These are phyloP conservation scores for Xylaria sp. DNA, from an alignment of 2,329 filamentous ascomycete species.

Conservation along the genomic window DNA sequence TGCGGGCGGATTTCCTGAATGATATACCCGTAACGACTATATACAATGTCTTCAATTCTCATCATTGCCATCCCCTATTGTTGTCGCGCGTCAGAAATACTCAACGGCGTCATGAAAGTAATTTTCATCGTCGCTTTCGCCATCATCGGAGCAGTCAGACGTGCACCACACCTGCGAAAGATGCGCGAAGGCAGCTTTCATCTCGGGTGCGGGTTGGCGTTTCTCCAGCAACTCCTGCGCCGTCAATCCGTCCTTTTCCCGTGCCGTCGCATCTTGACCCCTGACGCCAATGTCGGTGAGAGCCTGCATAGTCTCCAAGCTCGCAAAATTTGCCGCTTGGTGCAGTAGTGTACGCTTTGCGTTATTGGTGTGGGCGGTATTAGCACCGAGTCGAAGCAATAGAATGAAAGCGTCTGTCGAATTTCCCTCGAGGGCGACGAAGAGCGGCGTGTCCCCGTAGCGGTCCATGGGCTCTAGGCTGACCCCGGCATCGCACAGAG, in stretches of 20 bases:
- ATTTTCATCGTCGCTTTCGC: conserved; percentile 1
- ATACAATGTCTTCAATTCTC: no score
- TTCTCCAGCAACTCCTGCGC: background rate
- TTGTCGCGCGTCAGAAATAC: background rate
- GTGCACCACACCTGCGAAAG: conserved; percentile 9
- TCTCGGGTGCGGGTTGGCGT: background rate
- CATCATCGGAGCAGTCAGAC: background rate
- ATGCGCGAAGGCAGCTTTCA: conserved; percentile 5
- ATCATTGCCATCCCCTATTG: background rate
- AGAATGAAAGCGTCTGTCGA: background rate
- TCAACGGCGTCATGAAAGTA: conserved; percentile 13
- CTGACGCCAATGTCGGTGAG: conserved; percentile 2
- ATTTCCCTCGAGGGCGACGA: background rate
- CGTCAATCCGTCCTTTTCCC: conserved; percentile 1
- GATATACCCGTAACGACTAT: no score
- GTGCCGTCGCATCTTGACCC: conserved; percentile 16
- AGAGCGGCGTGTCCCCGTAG: background rate
- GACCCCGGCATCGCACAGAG: conserved; percentile 8
- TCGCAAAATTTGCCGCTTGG: background rate
- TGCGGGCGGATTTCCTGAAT: no score
- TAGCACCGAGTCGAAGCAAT: conserved; percentile 16
- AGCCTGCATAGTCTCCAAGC: background rate
- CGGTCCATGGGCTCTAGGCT: background rate
- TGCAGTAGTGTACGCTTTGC: conserved; percentile 5
- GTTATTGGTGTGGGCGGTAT: background rate